These are phyloP conservation scores for Solanum chaucha DNA, from an alignment of 257 asterid species.

Conservation along the genomic window DNA sequence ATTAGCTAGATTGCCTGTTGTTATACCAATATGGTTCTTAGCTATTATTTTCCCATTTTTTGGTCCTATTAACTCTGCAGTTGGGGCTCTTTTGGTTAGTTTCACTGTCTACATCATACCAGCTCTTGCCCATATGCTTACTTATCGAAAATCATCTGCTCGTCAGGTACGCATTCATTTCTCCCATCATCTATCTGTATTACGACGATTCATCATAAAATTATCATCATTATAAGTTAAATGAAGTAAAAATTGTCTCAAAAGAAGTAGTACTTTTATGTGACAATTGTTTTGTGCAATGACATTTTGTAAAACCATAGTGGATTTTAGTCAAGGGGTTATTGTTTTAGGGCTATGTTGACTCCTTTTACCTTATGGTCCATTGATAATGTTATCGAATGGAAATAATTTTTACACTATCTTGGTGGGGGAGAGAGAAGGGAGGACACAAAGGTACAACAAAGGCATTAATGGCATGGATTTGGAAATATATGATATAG, in stretches of 20 bases:
- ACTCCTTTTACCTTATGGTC: not conserved
- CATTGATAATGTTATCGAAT: not conserved
- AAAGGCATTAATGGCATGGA: conserved; percentile 41
- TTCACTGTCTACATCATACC: conserved; percentile 95
- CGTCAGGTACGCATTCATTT: conserved; percentile 42
- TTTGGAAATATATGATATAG: conserved; percentile 38
- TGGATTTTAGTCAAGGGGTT: not conserved
- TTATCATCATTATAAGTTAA: not conserved
- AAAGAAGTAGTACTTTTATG: not conserved
- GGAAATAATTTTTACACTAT: not conserved
- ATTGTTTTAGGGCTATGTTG: not conserved
- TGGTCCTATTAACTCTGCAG: conserved; percentile 90
- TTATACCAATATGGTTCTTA: conserved; percentile 90
- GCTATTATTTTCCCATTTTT: conserved; percentile 93
- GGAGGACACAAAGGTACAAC: conserved; percentile 14
- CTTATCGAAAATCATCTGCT: conserved; percentile 65
- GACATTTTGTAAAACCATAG: no score
- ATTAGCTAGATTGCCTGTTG: conserved; percentile 75
- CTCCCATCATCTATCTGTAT: not conserved
- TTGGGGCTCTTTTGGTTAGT: conserved; percentile 88
- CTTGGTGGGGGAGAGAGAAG: not conserved
- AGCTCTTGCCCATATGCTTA: conserved; percentile 83
- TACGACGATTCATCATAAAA: not conserved
- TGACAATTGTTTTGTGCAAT: no score
- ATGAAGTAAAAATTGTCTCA: not conserved